Evolutionary conservation across 2,329 filamentous ascomycete genomes (phyloP).

Genomic region (Rutstroemia sp.): DNA sequence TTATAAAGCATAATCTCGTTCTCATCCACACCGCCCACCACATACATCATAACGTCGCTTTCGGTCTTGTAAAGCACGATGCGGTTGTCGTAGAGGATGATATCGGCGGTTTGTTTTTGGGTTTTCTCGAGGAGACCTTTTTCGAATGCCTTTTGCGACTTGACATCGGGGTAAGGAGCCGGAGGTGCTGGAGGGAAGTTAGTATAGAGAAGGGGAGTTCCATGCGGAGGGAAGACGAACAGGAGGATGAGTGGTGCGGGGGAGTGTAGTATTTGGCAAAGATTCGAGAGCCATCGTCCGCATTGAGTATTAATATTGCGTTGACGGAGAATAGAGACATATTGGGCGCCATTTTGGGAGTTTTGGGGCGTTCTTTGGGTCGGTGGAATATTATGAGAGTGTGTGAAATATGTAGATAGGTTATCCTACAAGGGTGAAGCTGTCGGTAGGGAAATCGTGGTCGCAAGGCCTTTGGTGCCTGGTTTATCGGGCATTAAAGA

Average conservation of each 20-base stretch:
- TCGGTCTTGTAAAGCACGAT: constrained; percentile 98
- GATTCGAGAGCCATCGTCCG: constrained; percentile 84
- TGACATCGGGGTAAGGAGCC: constrained; percentile 76
- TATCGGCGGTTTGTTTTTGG: constrained; percentile 88
- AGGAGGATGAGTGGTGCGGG: constrained; percentile 45
- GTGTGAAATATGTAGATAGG: not conserved
- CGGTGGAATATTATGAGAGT: too few relatives aligned
- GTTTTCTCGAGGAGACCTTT: constrained; percentile 95
- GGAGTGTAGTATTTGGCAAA: constrained; percentile 88
- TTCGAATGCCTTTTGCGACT: constrained; percentile 94
- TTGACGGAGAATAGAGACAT: constrained; percentile 72
- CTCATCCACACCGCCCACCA: constrained; percentile 85
- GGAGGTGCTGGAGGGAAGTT: constrained; percentile 32
- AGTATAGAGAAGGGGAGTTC: constrained; percentile 41
- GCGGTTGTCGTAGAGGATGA: constrained; percentile 94
- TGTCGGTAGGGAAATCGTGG: constrained; percentile 9
- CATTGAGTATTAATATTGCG: constrained; percentile 70
- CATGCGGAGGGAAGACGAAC: constrained; percentile 11
- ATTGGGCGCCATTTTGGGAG: constrained; percentile 57
- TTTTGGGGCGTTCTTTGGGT: not conserved
- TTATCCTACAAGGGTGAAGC: not conserved
- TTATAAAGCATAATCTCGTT: constrained; percentile 97
- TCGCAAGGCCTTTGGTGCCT: constrained; percentile 3
- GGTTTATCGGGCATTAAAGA: not conserved
- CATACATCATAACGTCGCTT: constrained; percentile 93